Evolutionary conservation across 2,329 filamentous ascomycete species (phyloP).

Genomic region (Fusarium falciforme): DNA sequence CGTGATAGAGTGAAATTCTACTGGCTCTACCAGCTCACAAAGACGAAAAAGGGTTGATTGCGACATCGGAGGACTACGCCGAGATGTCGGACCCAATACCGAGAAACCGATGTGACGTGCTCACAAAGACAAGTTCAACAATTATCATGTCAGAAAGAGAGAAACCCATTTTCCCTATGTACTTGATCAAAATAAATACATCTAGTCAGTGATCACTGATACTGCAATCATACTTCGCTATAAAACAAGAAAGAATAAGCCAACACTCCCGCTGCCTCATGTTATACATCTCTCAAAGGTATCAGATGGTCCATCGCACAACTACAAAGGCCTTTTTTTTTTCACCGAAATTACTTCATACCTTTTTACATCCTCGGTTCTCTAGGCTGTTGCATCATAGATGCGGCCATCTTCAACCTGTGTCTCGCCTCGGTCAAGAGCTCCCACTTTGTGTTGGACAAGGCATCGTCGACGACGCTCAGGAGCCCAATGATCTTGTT

Average conservation of each 20-base stretch:
- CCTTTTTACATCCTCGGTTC: constrained; percentile 32
- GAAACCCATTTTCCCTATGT: background rate
- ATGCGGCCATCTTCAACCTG: constrained; percentile 41
- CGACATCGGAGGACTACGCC: background rate
- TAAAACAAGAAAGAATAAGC: background rate
- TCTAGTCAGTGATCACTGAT: background rate
- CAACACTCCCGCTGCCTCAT: background rate
- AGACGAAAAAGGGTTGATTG: background rate
- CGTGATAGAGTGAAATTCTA: background rate
- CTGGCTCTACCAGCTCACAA: background rate
- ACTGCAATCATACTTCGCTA: background rate
- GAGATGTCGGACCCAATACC: background rate
- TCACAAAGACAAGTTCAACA: background rate
- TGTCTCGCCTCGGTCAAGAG: constrained; percentile 42
- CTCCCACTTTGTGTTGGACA: constrained; percentile 42
- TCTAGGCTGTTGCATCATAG: constrained; percentile 42
- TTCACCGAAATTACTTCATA: background rate
- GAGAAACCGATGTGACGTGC: background rate
- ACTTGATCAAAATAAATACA: background rate
- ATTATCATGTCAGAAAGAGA: background rate
- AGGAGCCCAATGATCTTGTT: constrained; percentile 43
- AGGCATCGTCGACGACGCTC: constrained; percentile 41
- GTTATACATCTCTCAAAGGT: constrained; percentile 11
- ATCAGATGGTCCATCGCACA: constrained; percentile 6
- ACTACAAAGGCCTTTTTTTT: background rate